phyloP scores from a whole-genome alignment of 257 asterid genomes.

The Jacaranda mimosifolia region DNA sequence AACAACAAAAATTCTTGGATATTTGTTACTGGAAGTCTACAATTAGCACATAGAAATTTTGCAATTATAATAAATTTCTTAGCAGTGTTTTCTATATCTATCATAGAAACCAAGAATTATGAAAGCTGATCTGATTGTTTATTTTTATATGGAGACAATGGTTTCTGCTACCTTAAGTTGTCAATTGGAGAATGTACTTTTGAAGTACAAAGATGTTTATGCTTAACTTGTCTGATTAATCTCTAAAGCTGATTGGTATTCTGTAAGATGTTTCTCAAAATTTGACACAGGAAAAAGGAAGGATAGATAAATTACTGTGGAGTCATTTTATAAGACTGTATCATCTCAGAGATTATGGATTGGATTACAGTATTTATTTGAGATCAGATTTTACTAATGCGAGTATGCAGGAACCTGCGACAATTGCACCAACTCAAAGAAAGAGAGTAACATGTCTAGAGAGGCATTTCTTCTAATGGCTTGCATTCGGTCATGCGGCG shows the following conservation, averaged over 20 bases:
- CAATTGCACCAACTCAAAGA: conserved; percentile 80
- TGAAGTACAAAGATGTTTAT: conserved; percentile 15
- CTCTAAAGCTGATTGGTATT: conserved; percentile 10
- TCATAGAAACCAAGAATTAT: not conserved
- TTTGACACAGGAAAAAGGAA: not conserved
- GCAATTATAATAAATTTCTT: not conserved
- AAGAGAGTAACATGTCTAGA: conserved; percentile 80
- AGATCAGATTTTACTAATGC: conserved; percentile 24
- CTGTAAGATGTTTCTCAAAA: conserved; percentile 2
- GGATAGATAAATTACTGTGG: conserved; percentile 9
- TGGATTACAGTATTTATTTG: conserved; percentile 17
- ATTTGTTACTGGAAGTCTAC: not conserved
- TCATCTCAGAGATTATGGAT: conserved; percentile 15
- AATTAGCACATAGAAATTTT: not conserved
- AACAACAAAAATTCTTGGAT: conserved; percentile 7
- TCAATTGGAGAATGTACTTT: not conserved
- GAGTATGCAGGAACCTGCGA: conserved; percentile 80
- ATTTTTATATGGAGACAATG: not conserved
- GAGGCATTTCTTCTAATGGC: conserved; percentile 95
- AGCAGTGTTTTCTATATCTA: conserved; percentile 7
- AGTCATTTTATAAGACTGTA: conserved; percentile 11
- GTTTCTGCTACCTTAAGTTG: conserved; percentile 17
- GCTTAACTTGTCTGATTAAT: conserved; percentile 8
- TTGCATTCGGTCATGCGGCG: conserved; percentile 82
- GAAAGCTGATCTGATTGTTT: conserved; percentile 12